phyloP scores from a whole-genome alignment of 306 rosid species.

The Erythrophleum fordii region DNA sequence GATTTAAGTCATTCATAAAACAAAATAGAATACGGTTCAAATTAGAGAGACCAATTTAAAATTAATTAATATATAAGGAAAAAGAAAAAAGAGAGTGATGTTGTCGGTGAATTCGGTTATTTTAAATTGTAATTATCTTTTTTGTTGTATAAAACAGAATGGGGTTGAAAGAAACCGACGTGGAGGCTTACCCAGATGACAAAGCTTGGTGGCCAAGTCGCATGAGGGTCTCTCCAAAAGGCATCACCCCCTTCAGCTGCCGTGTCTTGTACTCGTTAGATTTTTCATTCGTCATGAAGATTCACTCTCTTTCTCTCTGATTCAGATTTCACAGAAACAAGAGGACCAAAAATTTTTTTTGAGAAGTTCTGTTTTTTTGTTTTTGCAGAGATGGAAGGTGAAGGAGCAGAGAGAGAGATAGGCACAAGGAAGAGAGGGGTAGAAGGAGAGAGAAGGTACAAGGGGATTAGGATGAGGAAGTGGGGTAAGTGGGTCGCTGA shows the following conservation, averaged over 20 bases:
- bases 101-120: conserved; percentile 51
- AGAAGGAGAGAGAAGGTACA: conserved; percentile 75
- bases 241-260: neutral
- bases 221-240: conserved; percentile 32
- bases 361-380: neutral
- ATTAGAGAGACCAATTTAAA: neutral
- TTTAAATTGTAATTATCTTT: neutral
- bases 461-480: conserved; percentile 99
- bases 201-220: conserved; percentile 54
- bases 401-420: conserved; percentile 28
- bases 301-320: conserved; percentile 36
- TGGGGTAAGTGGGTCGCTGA: conserved; percentile 99
- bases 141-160: conserved; percentile 14
- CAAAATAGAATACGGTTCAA: no score
- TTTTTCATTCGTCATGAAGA: conserved; percentile 35
- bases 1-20: no score
- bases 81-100: neutral
- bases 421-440: conserved; percentile 44
- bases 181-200: conserved; percentile 61
- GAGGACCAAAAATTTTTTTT: no score
- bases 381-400: conserved; percentile 32
- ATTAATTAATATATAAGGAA: neutral
- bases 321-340: neutral
- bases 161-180: conserved; percentile 51
- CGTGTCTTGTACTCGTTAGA: conserved; percentile 12